phyloP scores from a whole-genome alignment of 1,139 yeast genomes.

The Nakaseomyces sp. region DNA sequence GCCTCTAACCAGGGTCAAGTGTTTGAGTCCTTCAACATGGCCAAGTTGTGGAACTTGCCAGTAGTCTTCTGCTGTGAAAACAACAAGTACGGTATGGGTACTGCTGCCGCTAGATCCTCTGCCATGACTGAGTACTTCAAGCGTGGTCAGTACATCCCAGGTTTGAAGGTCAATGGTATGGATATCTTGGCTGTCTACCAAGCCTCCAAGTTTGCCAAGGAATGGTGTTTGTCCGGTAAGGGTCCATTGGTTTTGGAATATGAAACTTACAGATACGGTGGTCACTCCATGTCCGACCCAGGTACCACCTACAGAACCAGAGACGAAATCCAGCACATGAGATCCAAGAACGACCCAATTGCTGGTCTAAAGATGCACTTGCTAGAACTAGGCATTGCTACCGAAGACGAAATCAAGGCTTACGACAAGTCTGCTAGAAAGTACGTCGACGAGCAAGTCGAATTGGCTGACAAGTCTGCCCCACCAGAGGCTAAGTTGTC shows the following conservation, averaged over 20 bases:
- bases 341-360: conserved; percentile 96
- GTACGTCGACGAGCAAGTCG: conserved; percentile 88
- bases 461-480: conserved; percentile 86
- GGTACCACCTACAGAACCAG: conserved; percentile 99
- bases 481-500: conserved; percentile 95
- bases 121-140: conserved; percentile 95
- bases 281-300: conserved; percentile 99
- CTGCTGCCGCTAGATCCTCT: conserved; percentile 92
- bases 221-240: conserved; percentile 87
- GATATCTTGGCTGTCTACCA: conserved; percentile 91
- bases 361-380: conserved; percentile 88
- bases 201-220: conserved; percentile 94
- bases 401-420: conserved; percentile 89
- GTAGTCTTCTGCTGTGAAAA: conserved; percentile 93
- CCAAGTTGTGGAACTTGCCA: conserved; percentile 96
- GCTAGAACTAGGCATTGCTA: conserved; percentile 72
- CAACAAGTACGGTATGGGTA: conserved; percentile 99
- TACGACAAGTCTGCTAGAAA: conserved; percentile 95
- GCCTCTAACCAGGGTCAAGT: conserved; percentile 99
- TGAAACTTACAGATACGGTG: conserved; percentile 98
- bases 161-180: conserved; percentile 98
- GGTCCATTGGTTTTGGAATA: conserved; percentile 95
- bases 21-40: conserved; percentile 96
- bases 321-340: conserved; percentile 99
- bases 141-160: conserved; percentile 99